Conservation (phyloP, 768 basidiomycete genomes). For the Lactifluus piperatus region DNA sequence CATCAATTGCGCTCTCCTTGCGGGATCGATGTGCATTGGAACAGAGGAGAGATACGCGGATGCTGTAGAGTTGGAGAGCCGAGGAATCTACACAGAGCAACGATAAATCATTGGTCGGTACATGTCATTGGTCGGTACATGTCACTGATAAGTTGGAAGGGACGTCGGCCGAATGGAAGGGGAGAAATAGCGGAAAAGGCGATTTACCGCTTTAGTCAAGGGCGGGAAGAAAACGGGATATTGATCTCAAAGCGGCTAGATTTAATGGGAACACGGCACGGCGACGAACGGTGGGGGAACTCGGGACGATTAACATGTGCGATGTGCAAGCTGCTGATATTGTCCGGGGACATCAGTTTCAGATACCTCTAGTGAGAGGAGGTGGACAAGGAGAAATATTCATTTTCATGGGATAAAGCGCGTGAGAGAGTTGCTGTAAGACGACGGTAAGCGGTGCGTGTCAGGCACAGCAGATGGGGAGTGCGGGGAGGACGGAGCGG, state of each 20-base stretch:
- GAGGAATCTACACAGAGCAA: not conserved
- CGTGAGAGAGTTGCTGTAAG: not conserved
- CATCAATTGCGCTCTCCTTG: not conserved
- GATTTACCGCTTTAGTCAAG: constrained; percentile 4
- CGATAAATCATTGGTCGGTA: not conserved
- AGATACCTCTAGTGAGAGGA: not conserved
- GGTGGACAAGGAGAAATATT: not conserved
- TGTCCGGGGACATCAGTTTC: not conserved
- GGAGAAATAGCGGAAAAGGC: not conserved
- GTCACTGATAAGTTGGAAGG: constrained; percentile 3
- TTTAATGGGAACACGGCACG: not conserved
- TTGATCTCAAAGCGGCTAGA: constrained; percentile 2
- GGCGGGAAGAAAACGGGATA: constrained; percentile 4
- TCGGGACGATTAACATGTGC: not conserved
- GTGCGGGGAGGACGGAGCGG: constrained; percentile 5
- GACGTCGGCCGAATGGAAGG: constrained; percentile 9
- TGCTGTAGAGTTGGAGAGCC: constrained; percentile 5
- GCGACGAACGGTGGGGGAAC: not conserved
- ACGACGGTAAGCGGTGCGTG: not conserved
- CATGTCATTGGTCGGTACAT: not conserved
- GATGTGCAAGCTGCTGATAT: not conserved
- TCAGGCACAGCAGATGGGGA: constrained; percentile 1
- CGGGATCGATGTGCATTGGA: not conserved
- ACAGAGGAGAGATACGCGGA: not conserved
- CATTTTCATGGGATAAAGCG: not conserved